These are phyloP conservation scores for Podospora pseudopauciseta DNA, from an alignment of 495 filamentous ascomycete species.

Conservation along the genomic window DNA sequence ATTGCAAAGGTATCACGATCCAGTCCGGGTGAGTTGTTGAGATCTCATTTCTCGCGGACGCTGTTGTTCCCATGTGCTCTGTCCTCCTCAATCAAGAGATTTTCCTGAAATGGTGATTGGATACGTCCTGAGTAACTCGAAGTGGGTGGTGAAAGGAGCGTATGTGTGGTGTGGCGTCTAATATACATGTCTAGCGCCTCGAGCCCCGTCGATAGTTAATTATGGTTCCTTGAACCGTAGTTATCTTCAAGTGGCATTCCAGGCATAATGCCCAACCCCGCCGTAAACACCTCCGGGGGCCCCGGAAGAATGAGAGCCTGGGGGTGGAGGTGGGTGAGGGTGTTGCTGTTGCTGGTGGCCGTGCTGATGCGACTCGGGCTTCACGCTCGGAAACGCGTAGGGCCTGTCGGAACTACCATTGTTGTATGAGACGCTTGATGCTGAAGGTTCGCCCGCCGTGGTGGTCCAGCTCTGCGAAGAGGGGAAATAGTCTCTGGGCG, in stretches of 20 bases:
- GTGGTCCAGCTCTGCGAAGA: slow-evolving; percentile 43
- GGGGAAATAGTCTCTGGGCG: slow-evolving; percentile 47
- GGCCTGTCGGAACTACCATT: slow-evolving; percentile 36
- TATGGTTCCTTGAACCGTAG: not conserved
- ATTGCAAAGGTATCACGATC: not conserved
- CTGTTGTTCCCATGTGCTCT: not conserved
- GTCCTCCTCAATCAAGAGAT: not conserved
- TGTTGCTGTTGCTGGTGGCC: slow-evolving; percentile 6
- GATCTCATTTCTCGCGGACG: not conserved
- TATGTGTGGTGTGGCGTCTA: not conserved
- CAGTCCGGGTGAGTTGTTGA: not conserved
- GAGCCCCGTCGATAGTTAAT: not conserved
- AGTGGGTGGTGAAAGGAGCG: not conserved
- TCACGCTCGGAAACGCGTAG: slow-evolving; percentile 38
- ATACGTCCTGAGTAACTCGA: not conserved
- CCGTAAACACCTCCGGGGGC: slow-evolving; percentile 16
- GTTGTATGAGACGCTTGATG: slow-evolving; percentile 29
- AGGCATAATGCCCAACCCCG: slow-evolving; percentile 23
- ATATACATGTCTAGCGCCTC: not conserved
- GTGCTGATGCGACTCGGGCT: slow-evolving; percentile 14
- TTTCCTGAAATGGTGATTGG: not conserved
- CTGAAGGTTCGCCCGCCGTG: slow-evolving; percentile 38
- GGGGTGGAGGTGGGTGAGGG: slow-evolving; percentile 5
- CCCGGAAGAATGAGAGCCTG: slow-evolving; percentile 13
- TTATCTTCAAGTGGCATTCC: slow-evolving; percentile 25